Base-by-base conservation (phyloP, 1,284 basidiomycete genomes). In the Puccinia hordei region DNA sequence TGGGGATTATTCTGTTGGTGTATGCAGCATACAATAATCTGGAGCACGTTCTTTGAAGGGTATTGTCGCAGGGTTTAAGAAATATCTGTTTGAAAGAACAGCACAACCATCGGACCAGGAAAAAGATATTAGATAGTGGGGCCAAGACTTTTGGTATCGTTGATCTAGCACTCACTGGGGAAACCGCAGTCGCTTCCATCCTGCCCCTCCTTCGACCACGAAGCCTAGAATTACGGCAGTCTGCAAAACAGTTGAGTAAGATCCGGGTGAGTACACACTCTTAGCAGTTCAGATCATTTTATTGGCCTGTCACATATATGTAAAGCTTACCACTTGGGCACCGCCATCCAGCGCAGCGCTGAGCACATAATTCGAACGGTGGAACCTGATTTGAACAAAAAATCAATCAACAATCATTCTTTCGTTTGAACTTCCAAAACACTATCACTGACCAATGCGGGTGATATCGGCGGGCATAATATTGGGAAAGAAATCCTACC, bases 331-430 rank as follows among this genome's bases (percentile, higher is more conserved):
- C 55, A 80, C 77, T 80, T 80, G 77, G 19, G 77, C 77, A 41
- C 77, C 77, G 46, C 77, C 77, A 24, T 80, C 77, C 35, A 80
- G 53, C 8, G 68, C 77, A 17, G 77, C 77, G 30, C 77, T 80
- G 9, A 80, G 38, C n/a, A 80, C 68, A 63, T 80, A 80, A 51
- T 80, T 80, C 5, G 51, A 80, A 9, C 57, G 35, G 24, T 80
- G 68, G 30, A 80, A 80, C 77, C 77, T 80, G 17, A 41, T 22
- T 22, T 35, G 5, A 2, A 35, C 13, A 1, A 65, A 12, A n/a
- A 8, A 44, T 12, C 24, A 57, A 73, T 73, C n/a, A 24, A 38
- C 24, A 35, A 73, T 44, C 49, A 10, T 46, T 22, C 27, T 66
- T 10, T 22, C 4, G 10, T 22, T 51, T 41, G 41, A 41, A 66